Conservation (phyloP, 2,329 filamentous ascomycete species). For the Aspergillus neoniger region DNA sequence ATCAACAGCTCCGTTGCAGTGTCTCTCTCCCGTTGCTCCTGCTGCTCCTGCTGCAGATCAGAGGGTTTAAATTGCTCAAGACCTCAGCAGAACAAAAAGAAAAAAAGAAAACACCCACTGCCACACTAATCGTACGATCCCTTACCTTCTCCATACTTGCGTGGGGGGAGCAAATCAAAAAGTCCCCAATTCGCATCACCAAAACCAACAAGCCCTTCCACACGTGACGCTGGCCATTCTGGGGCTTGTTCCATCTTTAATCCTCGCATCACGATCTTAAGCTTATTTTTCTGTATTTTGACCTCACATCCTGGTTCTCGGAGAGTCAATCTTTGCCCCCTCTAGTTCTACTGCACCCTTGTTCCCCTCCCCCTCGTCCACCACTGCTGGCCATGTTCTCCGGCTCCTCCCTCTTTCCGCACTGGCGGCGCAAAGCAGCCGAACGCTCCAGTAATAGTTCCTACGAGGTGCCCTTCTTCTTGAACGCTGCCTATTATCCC, state of each 20-base stretch:
- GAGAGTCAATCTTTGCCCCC: background rate
- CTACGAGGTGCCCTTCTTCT: slow-evolving; percentile 42
- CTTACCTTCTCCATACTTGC: background rate
- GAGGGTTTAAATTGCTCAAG: slow-evolving; percentile 13
- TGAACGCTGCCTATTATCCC: slow-evolving; percentile 83
- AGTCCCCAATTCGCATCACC: background rate
- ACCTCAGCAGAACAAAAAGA: background rate
- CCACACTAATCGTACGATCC: background rate
- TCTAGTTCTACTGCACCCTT: background rate
- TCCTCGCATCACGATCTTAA: slow-evolving; percentile 5
- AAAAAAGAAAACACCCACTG: slow-evolving; percentile 2
- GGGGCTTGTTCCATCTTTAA: slow-evolving; percentile 14
- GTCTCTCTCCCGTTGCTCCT: background rate
- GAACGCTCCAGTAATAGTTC: slow-evolving; percentile 29
- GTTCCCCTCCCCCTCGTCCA: background rate
- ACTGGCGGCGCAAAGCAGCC: slow-evolving; percentile 29
- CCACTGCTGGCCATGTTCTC: slow-evolving; percentile 20
- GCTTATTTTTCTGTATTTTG: slow-evolving; percentile 4
- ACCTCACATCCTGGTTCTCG: background rate
- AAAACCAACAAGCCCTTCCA: slow-evolving; percentile 13
- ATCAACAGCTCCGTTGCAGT: background rate
- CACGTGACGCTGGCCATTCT: slow-evolving; percentile 25
- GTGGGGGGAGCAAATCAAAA: background rate
- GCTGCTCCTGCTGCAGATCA: background rate
- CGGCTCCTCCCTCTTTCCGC: slow-evolving; percentile 24